Conservation (phyloP, 129 eudicot species). For the Flaveria linearis region DNA sequence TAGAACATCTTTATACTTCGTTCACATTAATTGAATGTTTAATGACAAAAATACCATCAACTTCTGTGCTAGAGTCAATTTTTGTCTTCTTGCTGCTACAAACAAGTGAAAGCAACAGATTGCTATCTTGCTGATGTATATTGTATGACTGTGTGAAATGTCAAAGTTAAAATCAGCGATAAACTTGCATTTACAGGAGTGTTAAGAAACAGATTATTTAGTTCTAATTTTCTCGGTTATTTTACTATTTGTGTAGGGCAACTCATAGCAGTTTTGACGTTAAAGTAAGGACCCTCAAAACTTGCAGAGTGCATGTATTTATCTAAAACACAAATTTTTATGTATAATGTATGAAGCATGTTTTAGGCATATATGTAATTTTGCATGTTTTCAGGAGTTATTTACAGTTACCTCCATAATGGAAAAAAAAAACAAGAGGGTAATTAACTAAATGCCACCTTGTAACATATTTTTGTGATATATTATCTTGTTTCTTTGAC, state of each 20-base stretch:
- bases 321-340: neutral
- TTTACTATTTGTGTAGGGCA: neutral
- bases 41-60: conserved; percentile 9
- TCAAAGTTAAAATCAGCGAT: no score
- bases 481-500: no score
- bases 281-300: neutral
- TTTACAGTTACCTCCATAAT: neutral
- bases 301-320: neutral
- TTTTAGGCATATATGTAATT: neutral
- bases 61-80: neutral
- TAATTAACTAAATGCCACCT: neutral
- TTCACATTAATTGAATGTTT: conserved; percentile 3
- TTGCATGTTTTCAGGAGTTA: neutral
- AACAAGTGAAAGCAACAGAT: neutral
- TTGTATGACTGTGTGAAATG: no score
- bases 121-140: no score
- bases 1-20: neutral
- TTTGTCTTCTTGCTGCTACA: neutral
- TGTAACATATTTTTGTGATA: neutral
- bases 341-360: neutral
- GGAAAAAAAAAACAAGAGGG: neutral
- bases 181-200: no score
- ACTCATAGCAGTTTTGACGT: neutral
- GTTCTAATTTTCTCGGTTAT: no score
- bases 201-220: no score